phyloP scores from a whole-genome alignment of 2,329 filamentous ascomycete genomes.

The Didymella segeticola region DNA sequence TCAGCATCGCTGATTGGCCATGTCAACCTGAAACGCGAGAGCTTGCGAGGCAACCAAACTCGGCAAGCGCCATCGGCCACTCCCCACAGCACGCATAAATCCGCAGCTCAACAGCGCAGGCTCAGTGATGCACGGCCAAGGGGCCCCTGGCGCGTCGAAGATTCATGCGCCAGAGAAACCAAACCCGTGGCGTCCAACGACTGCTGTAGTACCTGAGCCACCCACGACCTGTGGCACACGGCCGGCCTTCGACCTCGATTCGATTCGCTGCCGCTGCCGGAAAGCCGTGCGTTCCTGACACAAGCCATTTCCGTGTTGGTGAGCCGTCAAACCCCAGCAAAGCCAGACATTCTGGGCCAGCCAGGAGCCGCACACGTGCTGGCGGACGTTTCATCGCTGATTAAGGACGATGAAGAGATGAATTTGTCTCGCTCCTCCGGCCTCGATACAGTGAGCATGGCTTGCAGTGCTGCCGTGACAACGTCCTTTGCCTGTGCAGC shows the following conservation, averaged over 20 bases:
- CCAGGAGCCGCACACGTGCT: constrained; percentile 4
- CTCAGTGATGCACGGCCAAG: constrained; percentile 14
- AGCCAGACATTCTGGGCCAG: constrained; percentile 6
- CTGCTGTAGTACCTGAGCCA: constrained; percentile 18
- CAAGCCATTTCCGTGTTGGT: constrained; percentile 7
- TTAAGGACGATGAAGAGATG: constrained; percentile 11
- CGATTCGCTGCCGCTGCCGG: constrained; percentile 11
- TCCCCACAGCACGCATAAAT: constrained; percentile 27
- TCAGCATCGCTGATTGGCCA: constrained; percentile 23
- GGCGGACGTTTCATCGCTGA: constrained; percentile 16
- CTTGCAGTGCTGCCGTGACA: constrained; percentile 9
- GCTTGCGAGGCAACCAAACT: constrained; percentile 18
- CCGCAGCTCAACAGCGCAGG: constrained; percentile 13
- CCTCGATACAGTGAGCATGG: constrained; percentile 12
- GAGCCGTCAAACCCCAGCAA: constrained; percentile 4
- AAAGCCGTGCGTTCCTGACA: constrained; percentile 12
- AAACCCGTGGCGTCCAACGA: constrained; percentile 23
- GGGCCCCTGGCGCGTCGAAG: constrained; percentile 19
- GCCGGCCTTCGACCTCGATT: constrained; percentile 9
- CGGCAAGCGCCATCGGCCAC: constrained; percentile 21
- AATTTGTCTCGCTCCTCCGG: constrained; percentile 1
- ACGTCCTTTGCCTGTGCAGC: not conserved
- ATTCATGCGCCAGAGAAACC: constrained; percentile 23
- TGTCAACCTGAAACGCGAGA: constrained; percentile 25
- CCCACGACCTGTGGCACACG: constrained; percentile 17